These are phyloP conservation scores for Alternaria ethzedia DNA, from an alignment of 2,329 filamentous ascomycete genomes.

Conservation along the genomic window DNA sequence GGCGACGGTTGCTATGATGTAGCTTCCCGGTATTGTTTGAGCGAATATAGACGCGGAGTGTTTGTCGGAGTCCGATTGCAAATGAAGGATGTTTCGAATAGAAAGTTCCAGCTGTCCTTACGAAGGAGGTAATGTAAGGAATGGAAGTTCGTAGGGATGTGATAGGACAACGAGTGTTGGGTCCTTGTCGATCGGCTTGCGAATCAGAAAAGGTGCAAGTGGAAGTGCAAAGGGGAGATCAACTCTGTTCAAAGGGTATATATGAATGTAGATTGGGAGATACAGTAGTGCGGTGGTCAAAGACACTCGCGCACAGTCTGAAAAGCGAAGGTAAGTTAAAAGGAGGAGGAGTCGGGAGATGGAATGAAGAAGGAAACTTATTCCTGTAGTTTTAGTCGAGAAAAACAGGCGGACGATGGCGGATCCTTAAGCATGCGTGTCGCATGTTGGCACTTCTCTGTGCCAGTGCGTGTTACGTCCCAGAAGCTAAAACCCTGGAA, in stretches of 20 bases:
- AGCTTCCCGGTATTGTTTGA: neutral
- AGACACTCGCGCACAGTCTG: neutral
- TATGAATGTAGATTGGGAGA: neutral
- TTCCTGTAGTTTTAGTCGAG: neutral
- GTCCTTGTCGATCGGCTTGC: conserved; percentile 6
- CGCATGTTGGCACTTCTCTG: conserved; percentile 14
- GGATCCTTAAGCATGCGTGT: conserved; percentile 16
- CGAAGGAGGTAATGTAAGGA: neutral
- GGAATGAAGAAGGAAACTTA: conserved; percentile 8
- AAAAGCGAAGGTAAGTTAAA: conserved; percentile 18
- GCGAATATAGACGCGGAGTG: neutral
- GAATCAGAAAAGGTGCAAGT: conserved; percentile 6
- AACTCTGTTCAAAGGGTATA: conserved; percentile 11
- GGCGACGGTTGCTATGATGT: neutral
- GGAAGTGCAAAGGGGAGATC: conserved; percentile 15
- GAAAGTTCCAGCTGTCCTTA: neutral
- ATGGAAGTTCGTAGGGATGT: neutral
- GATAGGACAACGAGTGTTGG: conserved; percentile 2
- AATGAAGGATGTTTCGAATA: neutral
- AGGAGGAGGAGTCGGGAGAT: conserved; percentile 7
- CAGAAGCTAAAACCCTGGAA: conserved; percentile 15
- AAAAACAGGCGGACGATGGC: neutral
- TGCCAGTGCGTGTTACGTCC: conserved; percentile 22
- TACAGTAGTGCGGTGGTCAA: neutral
- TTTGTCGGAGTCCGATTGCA: neutral